Conservation (phyloP, 2,329 filamentous ascomycete species). For the Metarhizium brunneum region DNA sequence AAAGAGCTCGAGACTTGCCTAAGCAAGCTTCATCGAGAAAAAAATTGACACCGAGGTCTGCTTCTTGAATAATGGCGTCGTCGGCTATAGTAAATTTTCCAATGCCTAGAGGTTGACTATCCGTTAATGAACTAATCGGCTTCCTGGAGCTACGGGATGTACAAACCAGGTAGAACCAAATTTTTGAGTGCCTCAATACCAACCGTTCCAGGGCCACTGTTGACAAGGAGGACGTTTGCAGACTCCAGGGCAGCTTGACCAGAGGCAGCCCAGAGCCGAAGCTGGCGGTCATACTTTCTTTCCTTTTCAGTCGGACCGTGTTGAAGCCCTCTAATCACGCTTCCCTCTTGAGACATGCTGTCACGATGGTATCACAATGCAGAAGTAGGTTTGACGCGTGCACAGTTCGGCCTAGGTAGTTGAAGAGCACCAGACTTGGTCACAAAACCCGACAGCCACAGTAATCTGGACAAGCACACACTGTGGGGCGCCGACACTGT, state of each 20-base stretch:
- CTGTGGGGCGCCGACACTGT: too few species aligned
- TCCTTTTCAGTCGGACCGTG: conserved; percentile 51
- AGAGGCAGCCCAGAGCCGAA: conserved; percentile 87
- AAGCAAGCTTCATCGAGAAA: conserved; percentile 76
- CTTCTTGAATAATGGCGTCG: conserved; percentile 62
- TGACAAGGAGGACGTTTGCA: conserved; percentile 83
- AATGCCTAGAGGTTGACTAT: conserved; percentile 45
- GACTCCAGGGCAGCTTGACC: conserved; percentile 87
- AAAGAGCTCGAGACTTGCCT: conserved; percentile 69
- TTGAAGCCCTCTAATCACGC: conserved; percentile 24
- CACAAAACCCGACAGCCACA: too few species aligned
- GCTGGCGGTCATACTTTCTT: conserved; percentile 86
- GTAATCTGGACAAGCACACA: too few species aligned
- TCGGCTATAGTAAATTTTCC: conserved; percentile 90
- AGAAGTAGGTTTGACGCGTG: not conserved
- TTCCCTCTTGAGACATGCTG: conserved; percentile 1
- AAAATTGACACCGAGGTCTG: conserved; percentile 92
- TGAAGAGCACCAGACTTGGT: not conserved
- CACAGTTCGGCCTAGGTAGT: not conserved
- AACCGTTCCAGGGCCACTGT: conserved; percentile 76
- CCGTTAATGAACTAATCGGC: not conserved
- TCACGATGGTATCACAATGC: not conserved
- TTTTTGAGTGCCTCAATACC: conserved; percentile 94
- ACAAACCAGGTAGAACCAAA: conserved; percentile 73
- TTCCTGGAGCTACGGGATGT: not conserved